A percentile compares a stretch with the other conserved stretches of the same genome.
Evolutionary conservation across 2,329 filamentous ascomycete genomes (phyloP).

Genomic region (Fusarium buharicum): DNA sequence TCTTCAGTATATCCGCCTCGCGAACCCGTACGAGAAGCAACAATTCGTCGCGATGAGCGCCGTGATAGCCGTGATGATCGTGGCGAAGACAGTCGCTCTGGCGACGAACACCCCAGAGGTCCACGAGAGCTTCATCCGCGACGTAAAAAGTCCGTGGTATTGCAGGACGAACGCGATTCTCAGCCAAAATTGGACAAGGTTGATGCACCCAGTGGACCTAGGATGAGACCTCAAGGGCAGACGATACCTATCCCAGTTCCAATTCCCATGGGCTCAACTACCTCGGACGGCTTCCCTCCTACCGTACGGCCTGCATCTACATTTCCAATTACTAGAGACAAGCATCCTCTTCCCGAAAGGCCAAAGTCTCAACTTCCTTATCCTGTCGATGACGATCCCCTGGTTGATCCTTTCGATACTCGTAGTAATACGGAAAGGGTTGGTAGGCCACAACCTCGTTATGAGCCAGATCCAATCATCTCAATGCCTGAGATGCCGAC

Average conservation of each 20-base stretch:
- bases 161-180: conserved; percentile 50
- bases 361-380: conserved; percentile 50
- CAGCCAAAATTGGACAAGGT: conserved; percentile 41
- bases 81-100: conserved; percentile 50
- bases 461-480: conserved; percentile 34
- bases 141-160: conserved; percentile 50
- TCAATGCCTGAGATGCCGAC: conserved; percentile 44
- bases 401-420: conserved; percentile 40
- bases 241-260: conserved; percentile 49
- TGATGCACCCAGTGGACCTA: conserved; percentile 36
- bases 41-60: conserved; percentile 26
- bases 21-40: conserved; percentile 25
- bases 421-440: conserved; percentile 32
- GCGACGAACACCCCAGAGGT: conserved; percentile 52
- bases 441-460: conserved; percentile 33
- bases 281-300: conserved; percentile 24
- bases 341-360: conserved; percentile 34
- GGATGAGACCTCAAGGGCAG: conserved; percentile 51
- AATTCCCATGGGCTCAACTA: conserved; percentile 30
- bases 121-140: conserved; percentile 45
- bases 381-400: conserved; percentile 51
- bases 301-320: conserved; percentile 46
- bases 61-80: conserved; percentile 46
- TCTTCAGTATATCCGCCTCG: conserved; percentile 27
- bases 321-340: conserved; percentile 45